Conservation (phyloP, 805 yeast species). For the Lipomyces starkeyi region DNA sequence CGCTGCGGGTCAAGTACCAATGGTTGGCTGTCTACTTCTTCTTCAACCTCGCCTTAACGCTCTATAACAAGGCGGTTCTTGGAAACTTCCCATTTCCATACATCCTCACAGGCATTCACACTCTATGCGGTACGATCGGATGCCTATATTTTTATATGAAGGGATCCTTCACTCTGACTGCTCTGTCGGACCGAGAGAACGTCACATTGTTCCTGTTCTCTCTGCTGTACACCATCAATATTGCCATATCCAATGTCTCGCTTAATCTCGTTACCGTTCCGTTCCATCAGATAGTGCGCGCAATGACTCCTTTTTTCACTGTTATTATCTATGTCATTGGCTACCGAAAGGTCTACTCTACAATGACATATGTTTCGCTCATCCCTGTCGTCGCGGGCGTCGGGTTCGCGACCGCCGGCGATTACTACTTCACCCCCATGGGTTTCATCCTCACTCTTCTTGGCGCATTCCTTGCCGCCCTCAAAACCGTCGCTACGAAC, state of each 20-base stretch:
- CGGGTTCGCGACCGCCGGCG: constrained; percentile 43
- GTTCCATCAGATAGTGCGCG: constrained; percentile 43
- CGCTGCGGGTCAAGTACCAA: constrained; percentile 36
- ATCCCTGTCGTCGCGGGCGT: constrained; percentile 43
- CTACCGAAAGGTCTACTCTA: constrained; percentile 40
- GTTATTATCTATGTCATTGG: constrained; percentile 40
- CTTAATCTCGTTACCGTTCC: constrained; percentile 43
- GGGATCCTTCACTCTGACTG: constrained; percentile 40
- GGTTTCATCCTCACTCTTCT: constrained; percentile 42
- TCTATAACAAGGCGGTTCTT: constrained; percentile 43
- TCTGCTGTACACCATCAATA: constrained; percentile 42
- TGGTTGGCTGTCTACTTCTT: constrained; percentile 43
- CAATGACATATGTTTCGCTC: constrained; percentile 41
- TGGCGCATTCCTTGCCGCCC: constrained; percentile 42
- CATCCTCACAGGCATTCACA: constrained; percentile 42
- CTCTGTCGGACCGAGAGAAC: constrained; percentile 40
- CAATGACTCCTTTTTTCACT: constrained; percentile 43
- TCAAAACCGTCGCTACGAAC: constrained; percentile 43
- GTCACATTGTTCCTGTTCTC: constrained; percentile 40
- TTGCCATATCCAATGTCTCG: constrained; percentile 43
- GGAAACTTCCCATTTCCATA: constrained; percentile 44
- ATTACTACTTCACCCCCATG: constrained; percentile 42
- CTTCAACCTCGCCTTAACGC: constrained; percentile 42
- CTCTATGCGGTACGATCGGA: constrained; percentile 41
- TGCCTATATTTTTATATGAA: constrained; percentile 38